A percentile compares a stretch with the other conserved stretches of the same genome.
Conservation (phyloP, 306 rosid species). For the Rubus idaeus region DNA sequence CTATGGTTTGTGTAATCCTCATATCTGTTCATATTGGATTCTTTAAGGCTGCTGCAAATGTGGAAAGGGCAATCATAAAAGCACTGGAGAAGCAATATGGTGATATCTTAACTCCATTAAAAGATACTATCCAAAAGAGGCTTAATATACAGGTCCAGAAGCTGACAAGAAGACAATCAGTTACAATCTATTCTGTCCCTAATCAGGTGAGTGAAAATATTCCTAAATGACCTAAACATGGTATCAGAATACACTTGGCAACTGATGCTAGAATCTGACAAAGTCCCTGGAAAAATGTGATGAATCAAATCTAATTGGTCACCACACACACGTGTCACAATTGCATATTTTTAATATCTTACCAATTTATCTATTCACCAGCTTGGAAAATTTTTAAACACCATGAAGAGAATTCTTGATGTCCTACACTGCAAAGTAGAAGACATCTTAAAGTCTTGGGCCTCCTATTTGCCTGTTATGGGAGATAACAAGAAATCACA, state of each 20-base stretch:
- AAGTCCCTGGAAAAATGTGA: neutral
- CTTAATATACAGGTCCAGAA: conserved; percentile 95
- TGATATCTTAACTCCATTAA: conserved; percentile 86
- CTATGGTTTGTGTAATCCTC: neutral
- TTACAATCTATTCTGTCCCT: conserved; percentile 63
- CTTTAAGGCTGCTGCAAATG: conserved; percentile 71
- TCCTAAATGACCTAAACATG: neutral
- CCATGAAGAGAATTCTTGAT: conserved; percentile 91
- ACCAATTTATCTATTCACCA: conserved; percentile 30
- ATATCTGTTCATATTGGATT: neutral
- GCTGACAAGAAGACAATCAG: conserved; percentile 93
- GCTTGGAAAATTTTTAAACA: conserved; percentile 90
- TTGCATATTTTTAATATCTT: neutral
- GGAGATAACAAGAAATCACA: conserved; percentile 67
- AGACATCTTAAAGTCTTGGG: conserved; percentile 90
- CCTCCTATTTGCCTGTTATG: conserved; percentile 70
- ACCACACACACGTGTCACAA: neutral
- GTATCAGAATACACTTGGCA: neutral
- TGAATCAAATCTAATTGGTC: neutral
- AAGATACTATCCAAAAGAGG: conserved; percentile 90
- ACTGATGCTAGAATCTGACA: neutral
- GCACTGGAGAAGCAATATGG: conserved; percentile 89
- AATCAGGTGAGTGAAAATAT: conserved; percentile 59
- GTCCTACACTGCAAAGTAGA: conserved; percentile 89
- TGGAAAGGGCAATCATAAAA: conserved; percentile 86